phyloP scores from a whole-genome alignment of 148 eudicot genomes.

The Chenopodium suecicum region DNA sequence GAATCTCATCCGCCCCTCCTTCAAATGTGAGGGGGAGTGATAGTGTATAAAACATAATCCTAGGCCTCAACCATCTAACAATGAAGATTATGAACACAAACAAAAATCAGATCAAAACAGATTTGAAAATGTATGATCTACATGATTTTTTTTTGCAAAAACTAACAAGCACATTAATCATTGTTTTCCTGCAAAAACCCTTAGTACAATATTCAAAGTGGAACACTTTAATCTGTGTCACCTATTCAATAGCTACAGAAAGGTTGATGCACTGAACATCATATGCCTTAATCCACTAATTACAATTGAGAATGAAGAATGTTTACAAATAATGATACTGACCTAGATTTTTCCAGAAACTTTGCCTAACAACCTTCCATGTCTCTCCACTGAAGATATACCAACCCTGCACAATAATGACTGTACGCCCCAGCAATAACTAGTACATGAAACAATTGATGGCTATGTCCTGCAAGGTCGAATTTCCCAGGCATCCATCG shows the following conservation, averaged over 20 bases:
- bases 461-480: conserved; percentile 93
- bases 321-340: conserved; percentile 6
- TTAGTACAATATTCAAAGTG: not conserved
- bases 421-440: conserved; percentile 94
- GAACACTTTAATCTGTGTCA: not conserved
- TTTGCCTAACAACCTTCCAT: conserved; percentile 59
- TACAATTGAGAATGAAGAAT: conserved; percentile 16
- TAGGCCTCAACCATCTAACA: too few species aligned
- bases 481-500: conserved; percentile 97
- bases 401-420: conserved; percentile 78
- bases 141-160: too few species aligned
- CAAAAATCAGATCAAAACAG: too few species aligned
- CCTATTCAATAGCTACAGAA: not conserved
- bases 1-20: too few species aligned
- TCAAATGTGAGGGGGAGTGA: too few species aligned
- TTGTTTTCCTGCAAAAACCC: not conserved
- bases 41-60: too few species aligned
- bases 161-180: too few species aligned
- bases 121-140: too few species aligned
- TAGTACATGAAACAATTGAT: conserved; percentile 80
- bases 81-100: too few species aligned
- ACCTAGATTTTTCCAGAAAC: not conserved
- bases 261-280: conserved; percentile 11
- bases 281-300: conserved; percentile 12
- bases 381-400: conserved; percentile 91